Evolutionary conservation across 2,329 filamentous ascomycete species (phyloP).

Genomic region (Neofusicoccum umdonicola): DNA sequence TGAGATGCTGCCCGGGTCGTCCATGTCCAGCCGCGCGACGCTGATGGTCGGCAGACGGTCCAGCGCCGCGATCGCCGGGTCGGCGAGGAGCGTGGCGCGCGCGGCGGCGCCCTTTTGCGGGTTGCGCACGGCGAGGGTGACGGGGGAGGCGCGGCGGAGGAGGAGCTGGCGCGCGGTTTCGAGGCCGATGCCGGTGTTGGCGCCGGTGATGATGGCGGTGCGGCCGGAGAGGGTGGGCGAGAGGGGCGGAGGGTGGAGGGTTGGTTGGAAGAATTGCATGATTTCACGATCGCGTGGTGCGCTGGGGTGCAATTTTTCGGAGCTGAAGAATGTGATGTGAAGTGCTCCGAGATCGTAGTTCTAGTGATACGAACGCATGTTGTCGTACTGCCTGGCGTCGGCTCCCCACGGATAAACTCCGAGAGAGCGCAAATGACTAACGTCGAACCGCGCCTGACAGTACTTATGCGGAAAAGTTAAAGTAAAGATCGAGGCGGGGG

Average conservation of each 20-base stretch:
- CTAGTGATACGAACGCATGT: too few species aligned
- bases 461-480: too few species aligned
- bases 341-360: too few species aligned
- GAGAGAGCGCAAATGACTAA: too few species aligned
- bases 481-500: too few species aligned
- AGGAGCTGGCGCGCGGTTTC: conserved; percentile 5
- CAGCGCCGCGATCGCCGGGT: neutral
- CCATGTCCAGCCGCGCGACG: neutral
- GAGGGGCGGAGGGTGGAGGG: neutral
- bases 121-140: conserved; percentile 3
- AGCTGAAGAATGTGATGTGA: too few species aligned
- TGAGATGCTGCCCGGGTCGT: neutral
- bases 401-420: too few species aligned
- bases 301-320: too few species aligned
- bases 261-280: conserved; percentile 7
- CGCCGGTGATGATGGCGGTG: conserved; percentile 21
- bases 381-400: too few species aligned
- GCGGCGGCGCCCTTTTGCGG: neutral
- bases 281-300: too few species aligned
- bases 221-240: neutral
- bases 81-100: neutral
- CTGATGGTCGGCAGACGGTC: neutral
- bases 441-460: too few species aligned
- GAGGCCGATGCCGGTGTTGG: conserved; percentile 22
- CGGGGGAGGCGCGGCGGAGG: neutral